Conservation (phyloP, 2,329 filamentous ascomycete species). For the Microdochium paspali region DNA sequence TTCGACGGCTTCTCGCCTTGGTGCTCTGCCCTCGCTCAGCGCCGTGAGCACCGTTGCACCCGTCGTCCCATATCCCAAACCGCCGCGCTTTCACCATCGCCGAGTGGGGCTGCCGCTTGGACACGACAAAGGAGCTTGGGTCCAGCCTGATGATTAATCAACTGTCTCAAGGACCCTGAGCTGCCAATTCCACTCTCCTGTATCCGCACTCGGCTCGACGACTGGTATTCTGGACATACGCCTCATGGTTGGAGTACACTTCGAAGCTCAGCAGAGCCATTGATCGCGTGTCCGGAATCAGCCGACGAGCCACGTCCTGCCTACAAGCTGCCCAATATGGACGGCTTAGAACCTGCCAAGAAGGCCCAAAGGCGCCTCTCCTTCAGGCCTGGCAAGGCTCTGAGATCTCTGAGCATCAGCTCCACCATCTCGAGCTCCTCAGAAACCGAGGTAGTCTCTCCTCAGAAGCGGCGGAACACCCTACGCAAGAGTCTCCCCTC, state of each 20-base stretch:
- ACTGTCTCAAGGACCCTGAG: neutral
- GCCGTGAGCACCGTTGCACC: too few species aligned
- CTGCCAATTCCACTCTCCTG: neutral
- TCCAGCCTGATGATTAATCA: too few species aligned
- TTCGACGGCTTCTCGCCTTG: too few species aligned
- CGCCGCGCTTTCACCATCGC: too few species aligned
- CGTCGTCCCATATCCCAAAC: too few species aligned
- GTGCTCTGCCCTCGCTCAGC: too few species aligned
- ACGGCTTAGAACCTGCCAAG: neutral
- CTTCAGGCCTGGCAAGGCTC: slow-evolving; percentile 19
- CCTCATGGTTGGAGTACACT: neutral
- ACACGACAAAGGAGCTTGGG: too few species aligned
- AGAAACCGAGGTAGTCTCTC: slow-evolving; percentile 12
- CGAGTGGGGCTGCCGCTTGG: too few species aligned
- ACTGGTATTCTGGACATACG: neutral
- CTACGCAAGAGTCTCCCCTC: slow-evolving; percentile 13
- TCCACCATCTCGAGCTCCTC: slow-evolving; percentile 18
- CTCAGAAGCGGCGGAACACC: slow-evolving; percentile 8
- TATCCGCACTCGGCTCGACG: neutral
- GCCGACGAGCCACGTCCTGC: neutral
- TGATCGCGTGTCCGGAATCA: neutral
- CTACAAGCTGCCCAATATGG: neutral
- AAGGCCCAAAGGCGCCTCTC: slow-evolving; percentile 6
- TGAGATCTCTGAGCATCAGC: slow-evolving; percentile 19
- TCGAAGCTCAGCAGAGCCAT: neutral